These are phyloP conservation scores for Panaeolus papilionaceus DNA, from an alignment of 768 basidiomycete species.

Conservation along the genomic window DNA sequence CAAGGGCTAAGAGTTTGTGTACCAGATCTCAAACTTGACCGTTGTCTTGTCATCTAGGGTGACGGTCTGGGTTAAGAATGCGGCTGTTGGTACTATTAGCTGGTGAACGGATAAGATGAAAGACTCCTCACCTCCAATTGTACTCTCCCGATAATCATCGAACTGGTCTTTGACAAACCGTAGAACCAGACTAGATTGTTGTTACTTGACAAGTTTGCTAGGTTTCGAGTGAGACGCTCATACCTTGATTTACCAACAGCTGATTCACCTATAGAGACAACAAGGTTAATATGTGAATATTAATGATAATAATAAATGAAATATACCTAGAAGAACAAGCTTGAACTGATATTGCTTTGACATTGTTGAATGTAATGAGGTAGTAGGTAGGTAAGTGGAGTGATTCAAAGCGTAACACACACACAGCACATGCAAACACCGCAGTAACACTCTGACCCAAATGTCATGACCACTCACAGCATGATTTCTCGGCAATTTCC, in stretches of 20 bases:
- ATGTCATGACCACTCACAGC: conserved; percentile 33
- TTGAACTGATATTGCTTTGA: conserved; percentile 96
- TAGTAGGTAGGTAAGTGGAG: conserved; percentile 20
- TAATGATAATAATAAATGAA: conserved; percentile 20
- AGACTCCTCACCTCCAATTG: conserved; percentile 74
- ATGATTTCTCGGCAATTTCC: conserved; percentile 36
- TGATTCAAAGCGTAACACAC: conserved; percentile 16
- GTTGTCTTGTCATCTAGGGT: conserved; percentile 86
- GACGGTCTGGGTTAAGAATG: conserved; percentile 98
- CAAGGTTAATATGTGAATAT: conserved; percentile 20
- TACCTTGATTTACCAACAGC: conserved; percentile 98
- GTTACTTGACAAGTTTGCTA: conserved; percentile 31
- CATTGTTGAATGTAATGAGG: conserved; percentile 58
- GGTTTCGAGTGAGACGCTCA: conserved; percentile 20
- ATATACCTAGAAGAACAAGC: conserved; percentile 89
- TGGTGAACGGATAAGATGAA: conserved; percentile 4
- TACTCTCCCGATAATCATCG: conserved; percentile 94
- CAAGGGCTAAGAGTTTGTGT: conserved; percentile 30
- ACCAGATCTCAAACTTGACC: conserved; percentile 99
- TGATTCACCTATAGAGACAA: conserved; percentile 75
- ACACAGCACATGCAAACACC: conserved; percentile 29
- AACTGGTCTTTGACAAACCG: conserved; percentile 98
- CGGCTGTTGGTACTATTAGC: conserved; percentile 59
- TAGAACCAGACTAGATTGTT: conserved; percentile 76
- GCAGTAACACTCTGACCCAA: conserved; percentile 24